phyloP scores from a whole-genome alignment of 2,329 filamentous ascomycete species.

The Tolypocladium endophyticum region DNA sequence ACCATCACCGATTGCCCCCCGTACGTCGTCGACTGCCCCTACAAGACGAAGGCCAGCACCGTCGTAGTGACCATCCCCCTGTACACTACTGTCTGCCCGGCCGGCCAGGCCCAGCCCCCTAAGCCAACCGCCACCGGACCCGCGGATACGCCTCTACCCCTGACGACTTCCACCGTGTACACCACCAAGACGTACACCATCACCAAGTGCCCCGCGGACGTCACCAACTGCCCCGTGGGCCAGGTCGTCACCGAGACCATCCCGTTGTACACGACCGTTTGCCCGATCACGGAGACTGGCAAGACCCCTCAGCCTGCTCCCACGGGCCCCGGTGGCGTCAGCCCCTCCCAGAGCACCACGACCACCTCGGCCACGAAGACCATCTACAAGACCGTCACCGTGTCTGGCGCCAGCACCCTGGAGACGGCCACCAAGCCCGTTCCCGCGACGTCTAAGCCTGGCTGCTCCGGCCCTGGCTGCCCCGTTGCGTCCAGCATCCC shows the following conservation, averaged over 20 bases:
- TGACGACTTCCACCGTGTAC: slow-evolving; percentile 33
- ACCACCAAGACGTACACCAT: slow-evolving; percentile 42
- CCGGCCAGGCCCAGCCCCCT: slow-evolving; percentile 11
- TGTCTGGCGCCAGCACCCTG: slow-evolving; percentile 4
- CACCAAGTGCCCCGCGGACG: slow-evolving; percentile 40
- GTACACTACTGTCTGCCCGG: slow-evolving; percentile 35
- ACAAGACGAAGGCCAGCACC: slow-evolving; percentile 19
- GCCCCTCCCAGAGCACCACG: background rate
- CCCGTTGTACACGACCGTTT: slow-evolving; percentile 24
- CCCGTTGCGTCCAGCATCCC: slow-evolving; percentile 1
- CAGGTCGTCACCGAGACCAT: slow-evolving; percentile 22
- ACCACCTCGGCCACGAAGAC: slow-evolving; percentile 15
- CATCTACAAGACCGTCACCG: slow-evolving; percentile 17
- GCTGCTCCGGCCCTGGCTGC: slow-evolving; percentile 13
- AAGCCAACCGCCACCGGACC: slow-evolving; percentile 1
- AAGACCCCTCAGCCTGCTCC: slow-evolving; percentile 6
- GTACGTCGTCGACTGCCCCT: slow-evolving; percentile 25
- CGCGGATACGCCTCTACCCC: slow-evolving; percentile 2
- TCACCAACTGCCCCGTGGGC: slow-evolving; percentile 36
- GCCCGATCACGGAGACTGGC: slow-evolving; percentile 16
- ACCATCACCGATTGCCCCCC: slow-evolving; percentile 47
- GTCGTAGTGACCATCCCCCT: slow-evolving; percentile 27
- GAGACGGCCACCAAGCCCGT: slow-evolving; percentile 10
- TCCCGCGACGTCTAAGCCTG: slow-evolving; percentile 7
- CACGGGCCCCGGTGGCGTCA: background rate